Evolutionary conservation across 2,329 filamentous ascomycete genomes (phyloP), one percentile per base, ranked within the genome.

Genomic region (Erysiphe neolycopersici): DNA sequence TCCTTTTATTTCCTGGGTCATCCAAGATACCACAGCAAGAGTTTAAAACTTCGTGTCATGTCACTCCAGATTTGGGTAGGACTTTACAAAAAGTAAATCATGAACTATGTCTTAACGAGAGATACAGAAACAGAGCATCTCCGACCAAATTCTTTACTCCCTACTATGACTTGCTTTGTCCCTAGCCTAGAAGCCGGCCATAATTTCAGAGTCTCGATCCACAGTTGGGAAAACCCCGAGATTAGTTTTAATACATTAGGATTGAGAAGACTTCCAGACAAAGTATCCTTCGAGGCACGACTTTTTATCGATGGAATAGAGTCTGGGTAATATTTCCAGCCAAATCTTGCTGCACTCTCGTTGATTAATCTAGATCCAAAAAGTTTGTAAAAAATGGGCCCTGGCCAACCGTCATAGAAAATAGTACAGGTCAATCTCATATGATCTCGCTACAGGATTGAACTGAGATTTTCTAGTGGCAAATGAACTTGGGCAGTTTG

Each of bases 1-100:
- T 89, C 44, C 70, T 91, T 38, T 64, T 91, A 47, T 91, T 91
- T 56, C 76, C 80, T 0, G 62, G 63, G 14, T 60, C 59, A 47
- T 73, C 67, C 51, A 75, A 73, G 52, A 61, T 78, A 12, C 83
- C 83, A 1, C 60, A 85, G 44, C 79, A 81, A 58, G 83, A 91
- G 59, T 92, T 89, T 65, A 76, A 74, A 54, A 81, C 80, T 8
- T 67, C 71, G 47, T 91, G 80, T 57, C 77, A 79, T 56, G 72
- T 77, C 30, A 68, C 75, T 32, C 61, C 61, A 45, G 68, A 71
- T 48, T 57, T 56, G 49, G 61, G 62, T 61, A 48, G 45, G 56
- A 38, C 12, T 5, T 10, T 5, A 41, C 16, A 32, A 30, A 17
- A 29, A n/a, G 1, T 16, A 16, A 29, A 12, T 36, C 14, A n/a